These are phyloP conservation scores for Termitomyces sp. DNA, from an alignment of 768 basidiomycete species.

Conservation along the genomic window DNA sequence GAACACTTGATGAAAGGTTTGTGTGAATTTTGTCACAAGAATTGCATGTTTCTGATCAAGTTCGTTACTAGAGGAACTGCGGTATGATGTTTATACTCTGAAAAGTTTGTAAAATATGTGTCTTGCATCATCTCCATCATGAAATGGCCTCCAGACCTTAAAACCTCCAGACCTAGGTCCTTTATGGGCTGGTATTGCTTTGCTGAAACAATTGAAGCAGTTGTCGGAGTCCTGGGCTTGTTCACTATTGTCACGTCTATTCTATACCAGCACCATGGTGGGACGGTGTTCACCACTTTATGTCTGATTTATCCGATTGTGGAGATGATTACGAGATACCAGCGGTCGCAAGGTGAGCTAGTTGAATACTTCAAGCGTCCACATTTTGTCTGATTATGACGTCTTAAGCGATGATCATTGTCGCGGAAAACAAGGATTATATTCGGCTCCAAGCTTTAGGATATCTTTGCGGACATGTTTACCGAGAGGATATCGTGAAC, in stretches of 20 bases:
- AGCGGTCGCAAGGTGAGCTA: slow-evolving; percentile 3
- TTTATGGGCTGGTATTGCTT: slow-evolving; percentile 3
- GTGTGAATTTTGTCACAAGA: neutral
- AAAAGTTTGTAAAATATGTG: neutral
- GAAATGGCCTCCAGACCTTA: neutral
- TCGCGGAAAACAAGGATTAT: slow-evolving; percentile 5
- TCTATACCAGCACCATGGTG: slow-evolving; percentile 4
- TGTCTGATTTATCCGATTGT: slow-evolving; percentile 10
- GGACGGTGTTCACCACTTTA: slow-evolving; percentile 4
- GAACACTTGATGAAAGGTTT: slow-evolving; percentile 11
- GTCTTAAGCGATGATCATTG: slow-evolving; percentile 1
- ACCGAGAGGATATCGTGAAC: slow-evolving; percentile 34
- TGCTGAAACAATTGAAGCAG: slow-evolving; percentile 1
- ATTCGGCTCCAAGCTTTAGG: neutral
- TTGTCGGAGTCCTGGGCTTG: neutral
- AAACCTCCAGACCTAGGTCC: neutral
- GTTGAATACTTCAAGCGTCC: neutral
- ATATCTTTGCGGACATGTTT: slow-evolving; percentile 10
- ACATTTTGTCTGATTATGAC: neutral
- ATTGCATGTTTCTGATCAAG: neutral
- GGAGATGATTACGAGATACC: neutral
- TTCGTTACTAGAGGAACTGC: slow-evolving; percentile 3
- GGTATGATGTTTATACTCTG: slow-evolving; percentile 12
- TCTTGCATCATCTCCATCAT: neutral
- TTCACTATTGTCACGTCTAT: slow-evolving; percentile 11